Evolutionary conservation across 352 stramenopile genomes (phyloP), one percentile per base, ranked within the genome.

Genomic region (Globisporangium perplexum): DNA sequence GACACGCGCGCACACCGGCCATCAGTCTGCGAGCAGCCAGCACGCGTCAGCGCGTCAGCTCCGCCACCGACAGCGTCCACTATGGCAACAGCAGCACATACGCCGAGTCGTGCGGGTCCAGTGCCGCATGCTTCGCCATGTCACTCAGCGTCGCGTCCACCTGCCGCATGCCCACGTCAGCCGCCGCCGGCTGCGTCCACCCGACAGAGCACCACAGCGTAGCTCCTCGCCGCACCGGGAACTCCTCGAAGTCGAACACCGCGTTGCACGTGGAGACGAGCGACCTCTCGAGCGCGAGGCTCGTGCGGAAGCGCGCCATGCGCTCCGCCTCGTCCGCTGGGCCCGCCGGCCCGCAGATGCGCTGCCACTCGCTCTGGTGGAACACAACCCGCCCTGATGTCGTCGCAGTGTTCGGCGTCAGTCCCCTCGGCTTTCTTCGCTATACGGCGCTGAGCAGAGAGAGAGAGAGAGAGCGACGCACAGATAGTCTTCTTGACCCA

Each of bases 191-290:
- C n/a, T n/a, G n/a, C n/a, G n/a, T n/a, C n/a, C n/a, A n/a, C n/a
- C n/a, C n/a, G n/a, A n/a, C n/a, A n/a, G n/a, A n/a, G n/a, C n/a
- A 20, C 20, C 23, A 57, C n/a, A 14, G 26, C 33, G 26, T 52
- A 31, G n/a, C n/a, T n/a, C n/a, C n/a, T n/a, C 20, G 39, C n/a
- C 54, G 15, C 55, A 89, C 78, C 38, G 74, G 63, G 38, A 94
- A 92, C 17, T 67, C 59, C 53, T 91, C 73, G 55, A 82, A 83
- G 51, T 87, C 75, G 50, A 94, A 94, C 31, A 94, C 76, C 4
- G 79, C 74, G 38, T 91, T 86, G 62, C 83, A 90, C n/a, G 71
- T 77, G 28, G 69, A 68, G 33, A 85, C 74, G 28, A 93, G 79
- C 38, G 65, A 33, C 7, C 33, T 56, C 2, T 79, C 88, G 15